These are phyloP conservation scores for Elongisporangium prolatum DNA, from an alignment of 352 stramenopile species.

Conservation along the genomic window DNA sequence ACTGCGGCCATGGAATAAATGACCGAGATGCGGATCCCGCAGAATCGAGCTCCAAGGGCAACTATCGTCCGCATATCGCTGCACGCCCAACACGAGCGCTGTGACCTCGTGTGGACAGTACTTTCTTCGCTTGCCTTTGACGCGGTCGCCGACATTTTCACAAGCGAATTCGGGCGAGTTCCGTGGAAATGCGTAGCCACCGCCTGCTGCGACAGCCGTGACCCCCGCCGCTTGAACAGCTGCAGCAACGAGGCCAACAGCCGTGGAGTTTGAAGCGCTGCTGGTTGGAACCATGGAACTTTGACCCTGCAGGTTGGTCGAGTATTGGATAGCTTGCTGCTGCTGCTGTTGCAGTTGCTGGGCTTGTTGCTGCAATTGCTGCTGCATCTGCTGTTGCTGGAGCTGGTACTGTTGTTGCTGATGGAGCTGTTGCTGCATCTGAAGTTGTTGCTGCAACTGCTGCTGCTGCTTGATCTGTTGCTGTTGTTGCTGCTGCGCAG, in stretches of 20 bases:
- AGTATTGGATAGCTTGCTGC: conserved; percentile 34
- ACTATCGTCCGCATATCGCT: conserved; percentile 80
- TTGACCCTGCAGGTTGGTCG: conserved; percentile 15
- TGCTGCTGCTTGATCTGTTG: conserved; percentile 18
- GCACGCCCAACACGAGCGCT: conserved; percentile 72
- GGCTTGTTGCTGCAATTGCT: conserved; percentile 25
- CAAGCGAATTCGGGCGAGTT: conserved; percentile 77
- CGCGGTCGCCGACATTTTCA: conserved; percentile 78
- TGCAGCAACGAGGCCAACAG: conserved; percentile 33
- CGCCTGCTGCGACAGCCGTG: conserved; percentile 22
- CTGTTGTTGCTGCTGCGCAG: conserved; percentile 8
- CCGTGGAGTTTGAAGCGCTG: conserved; percentile 13
- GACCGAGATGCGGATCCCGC: conserved; percentile 60
- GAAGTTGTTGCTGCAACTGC: conserved; percentile 15
- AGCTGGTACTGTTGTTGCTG: conserved; percentile 27
- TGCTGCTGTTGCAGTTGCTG: conserved; percentile 26
- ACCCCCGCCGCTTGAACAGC: conserved; percentile 29
- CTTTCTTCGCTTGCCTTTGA: conserved; percentile 79
- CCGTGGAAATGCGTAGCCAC: conserved; percentile 51
- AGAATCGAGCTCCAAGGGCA: conserved; percentile 83
- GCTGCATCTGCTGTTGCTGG: conserved; percentile 24
- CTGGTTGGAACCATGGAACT: conserved; percentile 18
- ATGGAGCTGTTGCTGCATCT: conserved; percentile 20
- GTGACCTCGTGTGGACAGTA: conserved; percentile 85
- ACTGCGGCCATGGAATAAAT: conserved; percentile 73